phyloP scores from a whole-genome alignment of 352 stramenopile species.

The Globisporangium rhizosaccharum region DNA sequence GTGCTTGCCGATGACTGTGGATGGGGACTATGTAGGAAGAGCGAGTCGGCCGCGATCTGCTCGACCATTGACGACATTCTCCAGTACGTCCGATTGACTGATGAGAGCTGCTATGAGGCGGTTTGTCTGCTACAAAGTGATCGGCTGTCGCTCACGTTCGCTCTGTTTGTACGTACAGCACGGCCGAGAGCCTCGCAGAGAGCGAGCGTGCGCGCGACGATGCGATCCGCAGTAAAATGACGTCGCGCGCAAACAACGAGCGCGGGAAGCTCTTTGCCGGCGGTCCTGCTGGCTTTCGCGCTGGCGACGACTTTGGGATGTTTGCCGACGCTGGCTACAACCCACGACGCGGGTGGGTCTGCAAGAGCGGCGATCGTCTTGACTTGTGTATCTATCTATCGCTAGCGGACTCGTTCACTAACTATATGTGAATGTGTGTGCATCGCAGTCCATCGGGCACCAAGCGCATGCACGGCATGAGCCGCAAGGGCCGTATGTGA shows the following conservation, averaged over 20 bases:
- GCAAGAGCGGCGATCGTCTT: too few relatives aligned
- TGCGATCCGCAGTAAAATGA: conserved; percentile 47
- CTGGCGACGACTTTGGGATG: conserved; percentile 37
- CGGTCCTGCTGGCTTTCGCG: conserved; percentile 24
- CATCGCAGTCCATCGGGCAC: conserved; percentile 16
- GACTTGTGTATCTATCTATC: background rate
- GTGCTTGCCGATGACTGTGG: background rate
- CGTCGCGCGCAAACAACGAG: conserved; percentile 39
- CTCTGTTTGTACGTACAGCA: conserved; percentile 16
- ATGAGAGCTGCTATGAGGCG: too few relatives aligned
- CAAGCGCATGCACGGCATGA: conserved; percentile 43
- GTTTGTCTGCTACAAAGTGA: background rate
- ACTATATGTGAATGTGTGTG: conserved; percentile 1
- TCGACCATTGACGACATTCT: conserved; percentile 67
- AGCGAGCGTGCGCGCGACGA: conserved; percentile 46
- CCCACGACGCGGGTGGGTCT: conserved; percentile 42
- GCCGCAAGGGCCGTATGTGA: conserved; percentile 48
- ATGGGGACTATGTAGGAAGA: conserved; percentile 28
- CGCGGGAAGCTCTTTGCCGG: conserved; percentile 30
- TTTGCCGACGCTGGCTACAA: conserved; percentile 31
- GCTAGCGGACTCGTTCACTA: background rate
- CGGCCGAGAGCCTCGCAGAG: conserved; percentile 50
- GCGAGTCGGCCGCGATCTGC: conserved; percentile 50
- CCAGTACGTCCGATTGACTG: conserved; percentile 20
- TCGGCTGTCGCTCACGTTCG: background rate